Evolutionary conservation across 306 rosid genomes (phyloP).

Genomic region (Citrullus amarus): DNA sequence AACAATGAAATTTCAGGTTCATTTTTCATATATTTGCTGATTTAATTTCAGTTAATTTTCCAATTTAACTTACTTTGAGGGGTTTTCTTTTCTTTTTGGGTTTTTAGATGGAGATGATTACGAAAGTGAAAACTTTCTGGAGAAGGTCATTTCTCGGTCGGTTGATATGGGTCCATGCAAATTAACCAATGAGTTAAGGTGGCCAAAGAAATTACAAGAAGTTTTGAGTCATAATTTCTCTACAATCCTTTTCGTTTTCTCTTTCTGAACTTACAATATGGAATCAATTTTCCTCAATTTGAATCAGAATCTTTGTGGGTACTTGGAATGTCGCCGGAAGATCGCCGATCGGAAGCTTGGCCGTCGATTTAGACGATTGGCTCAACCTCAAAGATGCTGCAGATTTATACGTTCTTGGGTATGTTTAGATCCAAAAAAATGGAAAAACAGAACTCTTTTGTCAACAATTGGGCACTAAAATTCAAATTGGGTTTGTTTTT

Average conservation of each 20-base stretch:
- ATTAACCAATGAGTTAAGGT: constrained; percentile 59
- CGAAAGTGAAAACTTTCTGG: constrained; percentile 26
- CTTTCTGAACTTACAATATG: not conserved
- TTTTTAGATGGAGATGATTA: constrained; percentile 39
- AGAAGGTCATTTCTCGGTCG: constrained; percentile 29
- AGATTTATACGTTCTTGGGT: constrained; percentile 92
- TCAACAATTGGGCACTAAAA: not conserved
- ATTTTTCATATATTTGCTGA: not conserved
- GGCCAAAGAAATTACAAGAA: not conserved
- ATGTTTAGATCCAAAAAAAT: constrained; percentile 11
- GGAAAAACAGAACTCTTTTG: not conserved
- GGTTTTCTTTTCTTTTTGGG: not conserved
- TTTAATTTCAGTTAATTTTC: not conserved
- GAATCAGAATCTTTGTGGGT: constrained; percentile 75
- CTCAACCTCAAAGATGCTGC: constrained; percentile 72
- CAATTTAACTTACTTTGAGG: not conserved
- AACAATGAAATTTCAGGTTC: constrained; percentile 48
- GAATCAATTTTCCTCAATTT: not conserved
- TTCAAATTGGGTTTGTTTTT: not conserved
- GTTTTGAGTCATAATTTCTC: not conserved
- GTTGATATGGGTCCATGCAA: constrained; percentile 52
- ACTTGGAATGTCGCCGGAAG: constrained; percentile 94
- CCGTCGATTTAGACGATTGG: constrained; percentile 85
- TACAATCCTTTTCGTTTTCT: not conserved
- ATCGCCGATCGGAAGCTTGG: constrained; percentile 70